Base-by-base conservation (phyloP, 139 green algal genomes). In the Coccomyxa sp. region DNA sequence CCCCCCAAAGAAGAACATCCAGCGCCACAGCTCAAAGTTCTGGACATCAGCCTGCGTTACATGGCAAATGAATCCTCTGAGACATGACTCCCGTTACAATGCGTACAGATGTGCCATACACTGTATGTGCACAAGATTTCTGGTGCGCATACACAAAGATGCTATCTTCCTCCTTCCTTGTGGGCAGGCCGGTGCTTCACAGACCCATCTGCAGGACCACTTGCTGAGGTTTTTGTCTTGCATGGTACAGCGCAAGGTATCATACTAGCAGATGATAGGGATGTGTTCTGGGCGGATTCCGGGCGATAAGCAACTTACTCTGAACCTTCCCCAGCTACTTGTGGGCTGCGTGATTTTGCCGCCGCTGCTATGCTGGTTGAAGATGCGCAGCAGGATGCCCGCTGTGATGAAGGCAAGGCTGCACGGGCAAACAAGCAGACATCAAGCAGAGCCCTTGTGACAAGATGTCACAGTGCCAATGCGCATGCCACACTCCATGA, bases 1-100 rank as follows among this genome's bases (percentile, higher is more conserved):
- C 7, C 70, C 50, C 55, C 37, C 71, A 39, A 79, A 70, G 39
- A 84, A 80, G 58, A 80, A 54, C 27, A 29, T 40, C 76, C 76
- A 80, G n/a, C 76, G 76, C 58, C 64, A 80, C 7, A 44, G 36
- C n/a, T 80, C 44, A 18, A 80, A 44, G 76, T 71, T 34, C 12
- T 36, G 64, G 24, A 71, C 50, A 4, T 64, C 50, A 18, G 50
- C 50, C 50, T 64, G 50, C 50, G 44, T 10, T 22, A 7, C 50
- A 22, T 22, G 27, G 27, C 50, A 64, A 6, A 27, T 64, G 5
- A 6, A 31, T 64, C 50, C 22, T 64, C 27, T 64, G 2, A 3
- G 50, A 22, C 50, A 31, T 7, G 4, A 3, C 50, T 31, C 27
- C 18, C 1, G 2, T 7, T 64, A 64, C 18, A 64, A 6, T 31